These are phyloP conservation scores for Saccharomyces cerevisiae DNA, from an alignment of 805 yeast species.

Conservation along the genomic window DNA sequence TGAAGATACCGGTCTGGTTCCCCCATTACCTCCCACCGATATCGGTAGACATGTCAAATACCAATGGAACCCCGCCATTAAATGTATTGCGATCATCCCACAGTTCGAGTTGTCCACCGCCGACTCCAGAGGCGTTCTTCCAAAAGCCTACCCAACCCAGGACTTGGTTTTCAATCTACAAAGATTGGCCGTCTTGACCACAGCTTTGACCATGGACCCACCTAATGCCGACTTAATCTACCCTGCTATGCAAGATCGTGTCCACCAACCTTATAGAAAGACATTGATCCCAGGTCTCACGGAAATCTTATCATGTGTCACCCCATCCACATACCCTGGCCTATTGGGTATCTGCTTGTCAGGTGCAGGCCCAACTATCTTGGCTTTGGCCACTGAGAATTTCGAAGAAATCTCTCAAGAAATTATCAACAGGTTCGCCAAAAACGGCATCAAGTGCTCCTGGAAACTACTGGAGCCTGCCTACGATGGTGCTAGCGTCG, in stretches of 20 bases:
- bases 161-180: constrained; percentile 92
- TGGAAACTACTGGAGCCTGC: constrained; percentile 87
- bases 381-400: constrained; percentile 85
- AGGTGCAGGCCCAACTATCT: constrained; percentile 97
- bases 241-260: constrained; percentile 92
- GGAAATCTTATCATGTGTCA: constrained; percentile 68
- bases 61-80: constrained; percentile 71
- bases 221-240: constrained; percentile 79
- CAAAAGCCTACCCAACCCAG: constrained; percentile 62
- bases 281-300: constrained; percentile 84
- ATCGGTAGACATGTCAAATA: constrained; percentile 87
- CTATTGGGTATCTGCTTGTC: constrained; percentile 88
- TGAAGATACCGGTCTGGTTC: constrained; percentile 55
- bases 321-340: constrained; percentile 77
- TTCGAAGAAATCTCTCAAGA: constrained; percentile 75
- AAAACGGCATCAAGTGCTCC: constrained; percentile 58
- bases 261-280: constrained; percentile 96
- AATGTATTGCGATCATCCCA: constrained; percentile 88
- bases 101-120: constrained; percentile 93
- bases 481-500: constrained; percentile 71
- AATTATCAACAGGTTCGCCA: constrained; percentile 59
- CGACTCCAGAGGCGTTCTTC: constrained; percentile 81
- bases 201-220: constrained; percentile 78
- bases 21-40: constrained; percentile 75
- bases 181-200: constrained; percentile 83